Evolutionary conservation across 257 asterid genomes (phyloP).

Genomic region (Jacaranda copaia): DNA sequence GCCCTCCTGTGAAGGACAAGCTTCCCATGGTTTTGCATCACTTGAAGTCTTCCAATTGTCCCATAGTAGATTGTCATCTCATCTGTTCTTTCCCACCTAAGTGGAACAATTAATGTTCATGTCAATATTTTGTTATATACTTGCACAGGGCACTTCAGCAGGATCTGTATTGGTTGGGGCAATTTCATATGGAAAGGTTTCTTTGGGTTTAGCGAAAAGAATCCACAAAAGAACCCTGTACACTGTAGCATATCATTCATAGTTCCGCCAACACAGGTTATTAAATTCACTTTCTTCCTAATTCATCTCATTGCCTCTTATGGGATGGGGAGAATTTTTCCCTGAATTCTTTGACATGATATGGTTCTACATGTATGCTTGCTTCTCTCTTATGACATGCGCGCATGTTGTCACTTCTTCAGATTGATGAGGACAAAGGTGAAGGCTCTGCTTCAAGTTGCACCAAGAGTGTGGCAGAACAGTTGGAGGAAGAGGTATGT

Average conservation of each 20-base stretch:
- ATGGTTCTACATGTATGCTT: constrained; percentile 15
- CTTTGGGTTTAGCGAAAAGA: constrained; percentile 61
- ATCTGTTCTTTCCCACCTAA: constrained; percentile 18
- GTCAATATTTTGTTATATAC: constrained; percentile 32
- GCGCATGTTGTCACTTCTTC: constrained; percentile 34
- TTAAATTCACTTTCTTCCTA: constrained; percentile 31
- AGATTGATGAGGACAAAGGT: constrained; percentile 84
- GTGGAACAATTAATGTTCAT: constrained; percentile 26
- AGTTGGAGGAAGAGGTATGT: constrained; percentile 86
- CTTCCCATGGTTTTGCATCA: constrained; percentile 79
- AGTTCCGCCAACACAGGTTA: constrained; percentile 88
- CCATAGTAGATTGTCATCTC: constrained; percentile 23
- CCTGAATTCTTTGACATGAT: constrained; percentile 9
- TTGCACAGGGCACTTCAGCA: constrained; percentile 68
- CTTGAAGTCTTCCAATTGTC: constrained; percentile 32
- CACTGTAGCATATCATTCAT: constrained; percentile 71
- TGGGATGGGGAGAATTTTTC: background rate
- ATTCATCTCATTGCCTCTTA: constrained; percentile 19
- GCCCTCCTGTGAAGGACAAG: constrained; percentile 89
- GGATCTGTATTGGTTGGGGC: constrained; percentile 90
- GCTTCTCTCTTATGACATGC: constrained; percentile 23
- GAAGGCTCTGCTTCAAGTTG: constrained; percentile 61
- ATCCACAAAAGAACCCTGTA: constrained; percentile 71
- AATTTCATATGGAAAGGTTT: constrained; percentile 83
- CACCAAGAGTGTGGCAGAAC: constrained; percentile 72